Conservation (phyloP, 1,139 yeast genomes). For the Candida tunisiensis region DNA sequence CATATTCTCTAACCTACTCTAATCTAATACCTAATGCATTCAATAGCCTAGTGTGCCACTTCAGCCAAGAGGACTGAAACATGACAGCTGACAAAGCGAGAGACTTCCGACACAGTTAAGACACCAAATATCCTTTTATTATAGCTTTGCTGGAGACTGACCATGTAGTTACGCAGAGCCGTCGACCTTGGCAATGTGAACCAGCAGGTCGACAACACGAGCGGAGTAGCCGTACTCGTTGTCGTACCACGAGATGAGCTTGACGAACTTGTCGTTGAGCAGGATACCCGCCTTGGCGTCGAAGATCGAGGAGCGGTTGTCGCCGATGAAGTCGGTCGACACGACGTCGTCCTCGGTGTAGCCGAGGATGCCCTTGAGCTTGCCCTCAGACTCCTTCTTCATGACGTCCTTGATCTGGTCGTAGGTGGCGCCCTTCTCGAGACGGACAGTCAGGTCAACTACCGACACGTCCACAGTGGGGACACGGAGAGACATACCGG, state of each 20-base stretch:
- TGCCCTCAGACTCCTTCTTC: conserved; percentile 54
- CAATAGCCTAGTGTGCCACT: too few relatives aligned
- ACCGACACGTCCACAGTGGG: conserved; percentile 81
- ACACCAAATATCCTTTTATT: not conserved
- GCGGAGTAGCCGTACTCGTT: conserved; percentile 87
- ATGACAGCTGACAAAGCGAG: too few relatives aligned
- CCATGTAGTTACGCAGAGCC: conserved; percentile 7
- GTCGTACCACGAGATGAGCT: conserved; percentile 82
- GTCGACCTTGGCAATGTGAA: conserved; percentile 45
- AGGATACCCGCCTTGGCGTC: conserved; percentile 78
- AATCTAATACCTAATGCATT: too few relatives aligned
- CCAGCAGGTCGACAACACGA: conserved; percentile 76
- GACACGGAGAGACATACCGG: conserved; percentile 80
- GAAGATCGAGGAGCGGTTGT: conserved; percentile 63
- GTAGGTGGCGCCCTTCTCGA: conserved; percentile 52
- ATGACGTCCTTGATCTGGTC: conserved; percentile 60
- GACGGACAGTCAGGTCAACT: conserved; percentile 54
- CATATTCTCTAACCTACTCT: too few relatives aligned
- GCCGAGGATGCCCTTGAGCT: conserved; percentile 59
- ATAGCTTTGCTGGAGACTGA: conserved; percentile 2
- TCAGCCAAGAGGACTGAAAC: too few relatives aligned
- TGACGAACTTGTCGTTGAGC: conserved; percentile 67
- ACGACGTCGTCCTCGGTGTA: conserved; percentile 83
- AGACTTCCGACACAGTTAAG: not conserved
- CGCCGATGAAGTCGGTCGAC: conserved; percentile 70